Evolutionary conservation across 306 rosid species (phyloP), one percentile per base, ranked within the genome.

Genomic region (Medicago arabica): DNA sequence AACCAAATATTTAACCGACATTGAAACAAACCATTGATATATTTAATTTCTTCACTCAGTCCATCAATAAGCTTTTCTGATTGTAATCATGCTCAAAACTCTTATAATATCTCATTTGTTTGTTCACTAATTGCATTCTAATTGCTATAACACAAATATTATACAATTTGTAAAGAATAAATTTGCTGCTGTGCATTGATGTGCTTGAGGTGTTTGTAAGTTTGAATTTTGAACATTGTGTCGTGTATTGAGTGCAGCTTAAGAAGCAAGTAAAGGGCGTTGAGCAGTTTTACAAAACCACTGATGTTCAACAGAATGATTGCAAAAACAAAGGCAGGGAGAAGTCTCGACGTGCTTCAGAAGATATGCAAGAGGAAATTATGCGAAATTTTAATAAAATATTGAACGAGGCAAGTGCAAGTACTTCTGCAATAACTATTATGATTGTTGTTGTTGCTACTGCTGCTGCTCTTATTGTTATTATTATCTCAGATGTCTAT

Each of bases 321-420:
- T 77, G 72, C 69, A 88, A 85, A 69, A 88, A 81, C 46, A 88
- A 88, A 70, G 85, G 85, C 6, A 62, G 73, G 66, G 93, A 47
- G 53, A 47, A 47, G 8, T n/a, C 75, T 78, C 43, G 82, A 10
- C 91, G 86, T 34, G 83, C 87, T 63, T 77, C 84, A 61, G 85
- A 85, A 83, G 83, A 87, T 83, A 90, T 85, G 91, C 90, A 83
- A 67, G 95, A 89, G 78, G 93, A 89, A 76, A 86, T 90, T 41
- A 90, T 87, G 88, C 88, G 83, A 59, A 89, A 82, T 19, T 90
- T 86, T 69, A 82, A 86, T 18, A 74, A 81, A 16, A 87, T 93
- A 67, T 77, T 93, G 69, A 84, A 67, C 44, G 95, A 93, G 92
- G 98, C 80, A 82, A 76, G 81, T 31, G 36, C 36, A 31, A 31